Evolutionary conservation across 2,329 filamentous ascomycete genomes (phyloP), one percentile per base, ranked within the genome.

Genomic region (Calonectria pseudoreteaudii): DNA sequence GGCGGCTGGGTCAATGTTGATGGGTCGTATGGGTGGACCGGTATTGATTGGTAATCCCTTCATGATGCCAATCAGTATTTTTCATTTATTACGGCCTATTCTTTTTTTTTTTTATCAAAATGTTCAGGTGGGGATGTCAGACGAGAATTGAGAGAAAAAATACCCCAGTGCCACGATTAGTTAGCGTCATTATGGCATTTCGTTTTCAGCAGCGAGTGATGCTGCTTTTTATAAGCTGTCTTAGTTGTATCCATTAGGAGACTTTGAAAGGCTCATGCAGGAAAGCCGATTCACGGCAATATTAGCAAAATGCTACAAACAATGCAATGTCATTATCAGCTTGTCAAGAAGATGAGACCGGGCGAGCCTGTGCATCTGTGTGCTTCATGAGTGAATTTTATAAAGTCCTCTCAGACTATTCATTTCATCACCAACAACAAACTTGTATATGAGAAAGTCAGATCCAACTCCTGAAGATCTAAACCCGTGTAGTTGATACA

Each of bases 1-100:
- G 88, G 87, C 1, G 87, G 88, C 56, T 97, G 95, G 94, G 88
- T 91, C 72, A 97, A 97, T 84, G 90, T 98, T n/a, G 94, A 96
- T 82, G 93, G 93, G 2, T 88, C 89, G 16, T 92, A 90, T 78
- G 87, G 87, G 16, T 95, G 93, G 93, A 88, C 84, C 10, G 88
- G 86, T 18, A 82, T 88, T 65, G 80, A 82, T 34, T 84, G 84
- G 81, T 84, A 76, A 78, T 69, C 14, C 16, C 11, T 30, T 18
- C 18, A 26, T 34, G 20, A 14, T n/a, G 14, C 16, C 18, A 67
- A 34, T 56, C 16, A 49, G 11, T 41, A 10, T 20, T 62, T 31
- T 50, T 16, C 49, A 66, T 30, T 38, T 26, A 38, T 60, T 56
- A 36, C 34, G 18, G 23, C 30, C 60, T 58, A 41, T 38, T 69